Evolutionary conservation across 2,329 filamentous ascomycete genomes (phyloP).

Genomic region (Monosporascus sp.): DNA sequence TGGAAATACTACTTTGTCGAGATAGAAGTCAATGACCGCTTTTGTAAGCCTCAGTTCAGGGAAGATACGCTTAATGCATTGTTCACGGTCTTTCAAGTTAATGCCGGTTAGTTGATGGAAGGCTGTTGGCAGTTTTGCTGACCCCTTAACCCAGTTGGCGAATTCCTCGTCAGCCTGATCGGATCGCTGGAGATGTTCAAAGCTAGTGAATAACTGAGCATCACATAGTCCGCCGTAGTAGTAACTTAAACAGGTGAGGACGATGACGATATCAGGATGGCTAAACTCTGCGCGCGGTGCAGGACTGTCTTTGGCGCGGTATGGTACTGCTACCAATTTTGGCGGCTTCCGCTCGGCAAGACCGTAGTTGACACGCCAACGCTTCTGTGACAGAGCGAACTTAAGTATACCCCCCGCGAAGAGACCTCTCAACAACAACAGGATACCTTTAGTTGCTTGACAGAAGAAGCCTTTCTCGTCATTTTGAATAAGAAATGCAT

Average conservation of each 20-base stretch:
- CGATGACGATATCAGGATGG: constrained; percentile 53
- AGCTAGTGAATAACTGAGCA: constrained; percentile 40
- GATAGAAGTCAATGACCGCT: constrained; percentile 56
- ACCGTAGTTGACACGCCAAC: constrained; percentile 63
- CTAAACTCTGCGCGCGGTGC: constrained; percentile 54
- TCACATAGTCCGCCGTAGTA: constrained; percentile 52
- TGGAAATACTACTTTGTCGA: constrained; percentile 53
- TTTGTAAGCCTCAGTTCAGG: constrained; percentile 47
- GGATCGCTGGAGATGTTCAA: constrained; percentile 41
- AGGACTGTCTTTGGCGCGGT: constrained; percentile 53
- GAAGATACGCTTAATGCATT: constrained; percentile 46
- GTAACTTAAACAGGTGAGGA: constrained; percentile 49
- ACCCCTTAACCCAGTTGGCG: constrained; percentile 37
- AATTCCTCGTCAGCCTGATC: constrained; percentile 51
- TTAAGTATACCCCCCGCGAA: constrained; percentile 48
- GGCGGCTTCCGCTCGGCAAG: constrained; percentile 33
- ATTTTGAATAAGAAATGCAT: constrained; percentile 31
- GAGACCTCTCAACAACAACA: constrained; percentile 50
- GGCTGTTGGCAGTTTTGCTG: constrained; percentile 22
- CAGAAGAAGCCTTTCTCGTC: constrained; percentile 30
- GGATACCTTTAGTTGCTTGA: constrained; percentile 21
- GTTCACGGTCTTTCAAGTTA: constrained; percentile 50
- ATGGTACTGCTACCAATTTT: constrained; percentile 52
- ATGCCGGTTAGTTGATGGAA: constrained; percentile 43
- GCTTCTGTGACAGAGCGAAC: constrained; percentile 50